Conservation (phyloP, 352 stramenopile genomes). For the Phytopythium vexans region DNA sequence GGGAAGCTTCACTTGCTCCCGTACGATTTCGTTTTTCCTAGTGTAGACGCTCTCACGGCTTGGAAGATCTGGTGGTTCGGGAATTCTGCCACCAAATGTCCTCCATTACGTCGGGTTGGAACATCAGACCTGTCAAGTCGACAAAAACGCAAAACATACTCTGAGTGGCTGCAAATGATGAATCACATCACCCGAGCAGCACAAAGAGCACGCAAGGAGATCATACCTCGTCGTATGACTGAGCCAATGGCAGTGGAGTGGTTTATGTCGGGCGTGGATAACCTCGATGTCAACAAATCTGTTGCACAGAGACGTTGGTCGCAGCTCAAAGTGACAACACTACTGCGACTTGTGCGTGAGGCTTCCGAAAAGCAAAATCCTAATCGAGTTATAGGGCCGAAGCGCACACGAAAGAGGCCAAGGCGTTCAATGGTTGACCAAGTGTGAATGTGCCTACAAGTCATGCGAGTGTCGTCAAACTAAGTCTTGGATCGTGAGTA, state of each 20-base stretch:
- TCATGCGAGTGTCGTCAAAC: no score
- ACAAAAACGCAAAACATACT: neutral
- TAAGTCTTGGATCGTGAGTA: no score
- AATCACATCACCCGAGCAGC: neutral
- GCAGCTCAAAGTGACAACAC: neutral
- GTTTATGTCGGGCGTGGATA: neutral
- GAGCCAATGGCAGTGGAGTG: neutral
- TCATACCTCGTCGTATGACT: neutral
- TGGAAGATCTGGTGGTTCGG: slow-evolving; percentile 1
- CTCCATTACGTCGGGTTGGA: neutral
- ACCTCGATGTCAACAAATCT: neutral
- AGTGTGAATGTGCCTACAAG: no score
- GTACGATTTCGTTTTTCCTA: neutral
- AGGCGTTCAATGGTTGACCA: no score
- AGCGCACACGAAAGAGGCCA: no score
- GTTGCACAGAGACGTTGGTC: neutral
- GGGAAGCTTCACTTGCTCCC: neutral
- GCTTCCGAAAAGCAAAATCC: neutral
- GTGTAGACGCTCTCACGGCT: neutral
- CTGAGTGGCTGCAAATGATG: neutral
- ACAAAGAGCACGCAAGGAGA: neutral
- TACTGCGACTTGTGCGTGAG: neutral
- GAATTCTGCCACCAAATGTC: neutral
- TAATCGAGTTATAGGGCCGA: neutral
- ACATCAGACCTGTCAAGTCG: neutral